Conservation (phyloP, 192 early-diverging fungal genomes). For the Radiomyces spectabilis region DNA sequence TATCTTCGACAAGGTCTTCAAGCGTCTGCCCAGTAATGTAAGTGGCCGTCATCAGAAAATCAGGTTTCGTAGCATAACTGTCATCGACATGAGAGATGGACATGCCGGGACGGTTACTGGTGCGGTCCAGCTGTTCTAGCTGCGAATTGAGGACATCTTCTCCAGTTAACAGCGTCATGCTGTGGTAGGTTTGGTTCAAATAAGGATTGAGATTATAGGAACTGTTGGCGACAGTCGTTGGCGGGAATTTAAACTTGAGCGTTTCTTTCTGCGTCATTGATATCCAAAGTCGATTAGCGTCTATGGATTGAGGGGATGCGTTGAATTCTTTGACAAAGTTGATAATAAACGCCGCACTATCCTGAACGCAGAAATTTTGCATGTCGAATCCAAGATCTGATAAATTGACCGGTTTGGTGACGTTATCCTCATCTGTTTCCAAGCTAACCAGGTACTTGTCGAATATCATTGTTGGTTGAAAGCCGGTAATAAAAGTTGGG, state of each 20-base stretch:
- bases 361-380: slow-evolving; percentile 23
- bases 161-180: slow-evolving; percentile 12
- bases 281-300: slow-evolving; percentile 11
- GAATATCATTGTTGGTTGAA: slow-evolving; percentile 31
- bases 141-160: neutral
- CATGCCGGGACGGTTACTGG: slow-evolving; percentile 13
- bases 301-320: slow-evolving; percentile 5
- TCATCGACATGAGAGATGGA: slow-evolving; percentile 27
- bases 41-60: slow-evolving; percentile 21
- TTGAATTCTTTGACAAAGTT: slow-evolving; percentile 24
- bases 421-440: neutral
- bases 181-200: slow-evolving; percentile 4
- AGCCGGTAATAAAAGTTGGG: slow-evolving; percentile 18
- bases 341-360: slow-evolving; percentile 18
- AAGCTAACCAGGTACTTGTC: slow-evolving; percentile 21
- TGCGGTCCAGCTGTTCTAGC: neutral
- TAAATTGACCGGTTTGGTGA: neutral
- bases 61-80: slow-evolving; percentile 11
- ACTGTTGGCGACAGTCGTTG: neutral
- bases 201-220: slow-evolving; percentile 6
- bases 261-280: neutral
- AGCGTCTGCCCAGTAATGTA: slow-evolving; percentile 13
- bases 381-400: slow-evolving; percentile 17
- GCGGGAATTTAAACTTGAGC: neutral
- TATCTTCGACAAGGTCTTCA: slow-evolving; percentile 6